Conservation (phyloP, 2,329 filamentous ascomycete species). For the Talaromyces sp. region DNA sequence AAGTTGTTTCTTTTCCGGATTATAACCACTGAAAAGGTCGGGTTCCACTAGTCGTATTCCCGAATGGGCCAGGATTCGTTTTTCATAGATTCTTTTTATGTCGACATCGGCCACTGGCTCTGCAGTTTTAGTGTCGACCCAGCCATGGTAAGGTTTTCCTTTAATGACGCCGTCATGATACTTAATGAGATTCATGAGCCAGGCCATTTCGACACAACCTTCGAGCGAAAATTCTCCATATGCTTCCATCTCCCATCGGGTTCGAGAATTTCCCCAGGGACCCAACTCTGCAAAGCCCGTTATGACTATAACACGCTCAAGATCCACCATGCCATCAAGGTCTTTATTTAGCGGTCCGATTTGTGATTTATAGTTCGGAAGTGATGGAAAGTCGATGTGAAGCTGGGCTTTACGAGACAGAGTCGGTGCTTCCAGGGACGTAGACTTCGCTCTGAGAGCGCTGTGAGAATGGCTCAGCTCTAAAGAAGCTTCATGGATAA, state of each 20-base stretch:
- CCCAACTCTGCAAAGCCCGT: slow-evolving; percentile 88
- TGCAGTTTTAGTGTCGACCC: slow-evolving; percentile 87
- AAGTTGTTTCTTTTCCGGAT: slow-evolving; percentile 94
- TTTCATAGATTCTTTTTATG: slow-evolving; percentile 95
- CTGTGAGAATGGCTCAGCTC: not conserved
- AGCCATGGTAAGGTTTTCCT: slow-evolving; percentile 92
- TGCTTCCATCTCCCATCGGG: slow-evolving; percentile 98
- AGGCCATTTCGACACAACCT: slow-evolving; percentile 97
- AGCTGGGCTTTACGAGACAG: slow-evolving; percentile 78
- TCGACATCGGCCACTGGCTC: slow-evolving; percentile 98
- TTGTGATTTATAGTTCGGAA: slow-evolving; percentile 87
- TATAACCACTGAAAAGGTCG: slow-evolving; percentile 92
- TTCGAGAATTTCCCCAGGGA: slow-evolving; percentile 98
- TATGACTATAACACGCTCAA: slow-evolving; percentile 95
- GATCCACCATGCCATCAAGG: slow-evolving; percentile 95
- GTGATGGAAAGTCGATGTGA: slow-evolving; percentile 88
- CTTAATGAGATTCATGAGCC: slow-evolving; percentile 99
- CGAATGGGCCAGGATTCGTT: slow-evolving; percentile 89
- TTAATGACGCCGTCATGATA: slow-evolving; percentile 95
- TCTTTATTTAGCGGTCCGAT: slow-evolving; percentile 82
- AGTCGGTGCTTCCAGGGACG: not conserved
- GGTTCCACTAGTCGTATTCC: slow-evolving; percentile 97
- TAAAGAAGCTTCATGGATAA: slow-evolving; percentile 60
- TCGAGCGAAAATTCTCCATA: slow-evolving; percentile 94
- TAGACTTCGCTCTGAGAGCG: not conserved